Evolutionary conservation across 257 asterid genomes (phyloP), one percentile per base, ranked within the genome.

Genomic region (Lycium ferocissimum): DNA sequence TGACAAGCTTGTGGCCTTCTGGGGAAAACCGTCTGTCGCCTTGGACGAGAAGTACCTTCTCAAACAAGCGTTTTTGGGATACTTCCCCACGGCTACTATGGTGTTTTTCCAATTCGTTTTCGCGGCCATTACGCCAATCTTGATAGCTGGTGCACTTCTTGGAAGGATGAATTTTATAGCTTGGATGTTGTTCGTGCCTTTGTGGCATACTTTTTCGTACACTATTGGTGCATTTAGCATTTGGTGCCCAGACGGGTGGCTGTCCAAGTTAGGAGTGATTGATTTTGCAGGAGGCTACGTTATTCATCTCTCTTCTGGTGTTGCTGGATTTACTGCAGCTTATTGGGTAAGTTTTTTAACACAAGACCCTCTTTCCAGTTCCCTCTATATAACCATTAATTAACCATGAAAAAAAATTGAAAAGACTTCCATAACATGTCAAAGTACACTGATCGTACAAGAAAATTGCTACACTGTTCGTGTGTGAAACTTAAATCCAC

Each of bases 281-380:
- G 95, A 91, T 86, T 92, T 90, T 69, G 93, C 94, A 0, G 95
- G 94, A 1, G 95, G 94, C 0, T 91, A 65, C 79, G 95, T 91
- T 9, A 92, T 92, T 37, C 95, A 92, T 88, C 86, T 92, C 14
- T 89, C 95, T 3, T 91, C 95, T 9, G 93, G 94, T 4, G 93
- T 91, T 49, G 95, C 95, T 54, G 94, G 91, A 12, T 90, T 89
- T 59, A 92, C 93, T 49, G 95, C 93, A 2, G 92, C 95, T 0
- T 91, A 88, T 63, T 91, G 94, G 93, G 94, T 91, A 88, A 35
- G 72, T 67, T 8, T 9, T 22, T 2, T 20, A 45, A 18, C 49
- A 6, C 12, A 75, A 75, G 43, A 49, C 13, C 43, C 0, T 73
- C 12, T 12, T 26, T 26, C 33, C 33, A 26, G 33, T 26, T 49